phyloP scores from a whole-genome alignment of 345 rosid species.

The Iberis pinnata region DNA sequence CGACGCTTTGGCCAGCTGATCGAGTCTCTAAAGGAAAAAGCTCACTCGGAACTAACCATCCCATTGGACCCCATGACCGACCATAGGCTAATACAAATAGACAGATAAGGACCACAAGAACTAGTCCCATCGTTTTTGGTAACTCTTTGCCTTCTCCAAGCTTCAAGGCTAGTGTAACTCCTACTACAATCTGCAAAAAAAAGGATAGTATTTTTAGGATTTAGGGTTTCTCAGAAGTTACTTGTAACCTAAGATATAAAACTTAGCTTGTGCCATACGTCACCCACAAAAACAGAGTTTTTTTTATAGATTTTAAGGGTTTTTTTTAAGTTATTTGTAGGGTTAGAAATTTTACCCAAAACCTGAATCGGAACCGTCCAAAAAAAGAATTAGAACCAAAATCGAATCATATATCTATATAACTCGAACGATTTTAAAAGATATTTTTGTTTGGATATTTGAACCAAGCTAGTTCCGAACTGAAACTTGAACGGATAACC shows the following conservation, averaged over 20 bases:
- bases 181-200: constrained; percentile 42
- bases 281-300: too few species aligned
- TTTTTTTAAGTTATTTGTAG: too few species aligned
- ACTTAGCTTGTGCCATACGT: constrained; percentile 1
- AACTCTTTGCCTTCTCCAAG: constrained; percentile 58
- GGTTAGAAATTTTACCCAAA: too few species aligned
- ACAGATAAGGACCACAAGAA: constrained; percentile 58
- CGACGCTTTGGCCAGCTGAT: constrained; percentile 87
- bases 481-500: too few species aligned
- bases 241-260: neutral
- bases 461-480: too few species aligned
- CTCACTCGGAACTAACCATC: constrained; percentile 93
- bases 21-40: constrained; percentile 79
- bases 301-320: too few species aligned
- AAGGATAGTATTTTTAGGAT: neutral
- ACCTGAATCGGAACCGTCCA: too few species aligned
- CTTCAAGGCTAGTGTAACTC: constrained; percentile 52
- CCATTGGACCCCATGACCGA: constrained; percentile 95
- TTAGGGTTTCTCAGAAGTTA: neutral
- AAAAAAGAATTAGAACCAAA: too few species aligned
- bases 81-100: constrained; percentile 75
- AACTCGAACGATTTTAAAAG: too few species aligned
- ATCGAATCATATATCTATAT: too few species aligned
- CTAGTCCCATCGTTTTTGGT: constrained; percentile 33
- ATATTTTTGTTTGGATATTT: too few species aligned